Evolutionary conservation across 1,284 basidiomycete species (phyloP).

Genomic region (Puccinia sorghi): DNA sequence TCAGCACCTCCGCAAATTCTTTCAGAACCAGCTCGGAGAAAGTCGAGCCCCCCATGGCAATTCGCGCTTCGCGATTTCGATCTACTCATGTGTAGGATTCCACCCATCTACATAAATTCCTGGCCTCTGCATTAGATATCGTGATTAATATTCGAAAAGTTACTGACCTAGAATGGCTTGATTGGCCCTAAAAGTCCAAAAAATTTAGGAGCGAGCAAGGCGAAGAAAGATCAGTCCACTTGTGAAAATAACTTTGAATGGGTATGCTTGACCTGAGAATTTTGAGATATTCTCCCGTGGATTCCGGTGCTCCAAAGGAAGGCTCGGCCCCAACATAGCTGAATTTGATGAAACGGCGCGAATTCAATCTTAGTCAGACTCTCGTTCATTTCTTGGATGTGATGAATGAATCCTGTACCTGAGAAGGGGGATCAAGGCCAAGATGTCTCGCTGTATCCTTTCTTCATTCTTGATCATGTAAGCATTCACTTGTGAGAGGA

Average conservation of each 20-base stretch:
- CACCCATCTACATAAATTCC: neutral
- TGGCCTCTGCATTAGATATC: neutral
- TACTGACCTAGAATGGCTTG: slow-evolving; percentile 24
- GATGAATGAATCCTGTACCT: slow-evolving; percentile 54
- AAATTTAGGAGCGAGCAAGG: neutral
- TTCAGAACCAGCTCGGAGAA: slow-evolving; percentile 28
- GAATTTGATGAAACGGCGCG: neutral
- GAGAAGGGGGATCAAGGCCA: slow-evolving; percentile 57
- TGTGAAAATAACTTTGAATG: no score
- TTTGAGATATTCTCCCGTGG: slow-evolving; percentile 50
- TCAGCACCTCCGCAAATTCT: slow-evolving; percentile 28
- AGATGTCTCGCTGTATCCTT: slow-evolving; percentile 58
- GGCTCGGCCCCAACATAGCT: slow-evolving; percentile 53
- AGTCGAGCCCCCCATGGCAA: slow-evolving; percentile 29
- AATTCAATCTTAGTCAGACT: neutral
- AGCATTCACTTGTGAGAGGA: slow-evolving; percentile 54
- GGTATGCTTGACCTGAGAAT: slow-evolving; percentile 32
- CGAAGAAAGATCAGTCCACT: neutral
- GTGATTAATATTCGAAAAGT: neutral
- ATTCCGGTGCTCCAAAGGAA: slow-evolving; percentile 53
- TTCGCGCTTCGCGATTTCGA: slow-evolving; percentile 39
- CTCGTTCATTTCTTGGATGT: slow-evolving; percentile 6
- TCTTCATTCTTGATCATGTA: slow-evolving; percentile 58
- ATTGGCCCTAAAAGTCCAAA: slow-evolving; percentile 2
- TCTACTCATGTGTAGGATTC: neutral